Base-by-base conservation (phyloP, 23 red algal genomes). In the Rhodosorus marinus region DNA sequence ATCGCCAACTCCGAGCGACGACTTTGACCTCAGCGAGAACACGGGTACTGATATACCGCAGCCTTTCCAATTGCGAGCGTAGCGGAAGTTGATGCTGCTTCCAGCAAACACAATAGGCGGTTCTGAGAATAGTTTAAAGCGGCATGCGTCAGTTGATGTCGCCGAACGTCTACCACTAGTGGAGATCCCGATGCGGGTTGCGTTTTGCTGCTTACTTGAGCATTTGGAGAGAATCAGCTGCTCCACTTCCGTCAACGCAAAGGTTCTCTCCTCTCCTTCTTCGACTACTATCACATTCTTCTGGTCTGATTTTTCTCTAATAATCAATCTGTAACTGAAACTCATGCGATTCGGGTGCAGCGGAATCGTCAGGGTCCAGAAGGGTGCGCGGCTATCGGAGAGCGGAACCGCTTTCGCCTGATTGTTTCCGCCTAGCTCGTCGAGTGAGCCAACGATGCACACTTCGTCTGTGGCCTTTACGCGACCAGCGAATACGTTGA, bases 11-110 rank as follows among this genome's bases (percentile, higher is more conserved):
- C 86, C 86, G 17, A 54, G 64, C 6, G 55, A 63, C 4, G 14
- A 21, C 26, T 46, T 7, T 5, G 55, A 67, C n/a, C 86, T 63
- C 17, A 93, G 45, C 36, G 69, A 79, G 47, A 93, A 76, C 7
- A 93, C 75, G 17, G 86, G 86, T 4, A 93, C 35, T 21, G 76
- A 69, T 8, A 93, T 46, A 3, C 86, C 86, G 0, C 62, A 35
- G 35, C 86, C 86, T 27, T 60, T 75, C 86, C 86, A 93, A 11
- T 36, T 54, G 4, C 14, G 20, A 8, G 50, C 15, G 43, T 69
- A 72, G 25, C 25, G 26, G 47, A 93, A 93, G 20, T 26, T 26
- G 5, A 33, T 28, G 26, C 69, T 66, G 6, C 20, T 34, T 29
- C 56, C 35, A 22, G 35, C 20, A 5, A 14, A 20, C 57, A 61